Evolutionary conservation across 2,329 filamentous ascomycete species (phyloP).

Genomic region (Aspergillus bombycis): DNA sequence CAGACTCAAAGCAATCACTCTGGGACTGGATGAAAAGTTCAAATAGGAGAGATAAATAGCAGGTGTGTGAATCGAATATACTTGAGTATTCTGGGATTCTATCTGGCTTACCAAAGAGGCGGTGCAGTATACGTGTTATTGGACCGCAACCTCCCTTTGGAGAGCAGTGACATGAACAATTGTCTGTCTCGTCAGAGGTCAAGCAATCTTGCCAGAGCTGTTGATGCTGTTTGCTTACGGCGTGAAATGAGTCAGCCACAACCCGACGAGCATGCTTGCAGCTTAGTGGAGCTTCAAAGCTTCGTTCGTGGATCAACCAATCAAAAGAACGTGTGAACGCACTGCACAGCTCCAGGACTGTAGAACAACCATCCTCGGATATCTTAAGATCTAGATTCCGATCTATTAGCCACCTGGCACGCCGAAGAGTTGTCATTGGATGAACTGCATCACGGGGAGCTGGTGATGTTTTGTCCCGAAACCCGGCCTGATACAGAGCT

Average conservation of each 20-base stretch:
- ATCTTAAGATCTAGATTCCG: neutral
- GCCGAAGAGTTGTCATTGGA: neutral
- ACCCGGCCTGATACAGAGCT: neutral
- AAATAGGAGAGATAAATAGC: neutral
- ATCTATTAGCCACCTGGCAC: neutral
- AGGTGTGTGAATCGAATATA: no score
- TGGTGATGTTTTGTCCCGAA: neutral
- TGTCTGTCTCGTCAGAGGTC: neutral
- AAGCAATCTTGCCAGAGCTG: neutral
- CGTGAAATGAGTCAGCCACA: neutral
- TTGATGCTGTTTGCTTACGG: neutral
- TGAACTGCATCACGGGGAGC: neutral
- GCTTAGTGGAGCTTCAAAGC: neutral
- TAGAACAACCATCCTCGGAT: neutral
- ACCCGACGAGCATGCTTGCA: neutral
- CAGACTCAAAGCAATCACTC: neutral
- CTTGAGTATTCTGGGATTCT: no score
- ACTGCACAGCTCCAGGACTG: neutral
- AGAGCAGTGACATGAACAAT: neutral
- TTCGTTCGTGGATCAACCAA: no score
- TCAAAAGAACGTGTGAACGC: no score
- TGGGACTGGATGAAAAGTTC: neutral
- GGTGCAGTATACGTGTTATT: neutral
- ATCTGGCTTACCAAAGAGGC: neutral
- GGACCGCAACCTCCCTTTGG: neutral